A percentile compares a stretch with the other conserved stretches of the same genome.
Evolutionary conservation across 805 yeast species (phyloP).

Genomic region (Gaillardinia entomophila): DNA sequence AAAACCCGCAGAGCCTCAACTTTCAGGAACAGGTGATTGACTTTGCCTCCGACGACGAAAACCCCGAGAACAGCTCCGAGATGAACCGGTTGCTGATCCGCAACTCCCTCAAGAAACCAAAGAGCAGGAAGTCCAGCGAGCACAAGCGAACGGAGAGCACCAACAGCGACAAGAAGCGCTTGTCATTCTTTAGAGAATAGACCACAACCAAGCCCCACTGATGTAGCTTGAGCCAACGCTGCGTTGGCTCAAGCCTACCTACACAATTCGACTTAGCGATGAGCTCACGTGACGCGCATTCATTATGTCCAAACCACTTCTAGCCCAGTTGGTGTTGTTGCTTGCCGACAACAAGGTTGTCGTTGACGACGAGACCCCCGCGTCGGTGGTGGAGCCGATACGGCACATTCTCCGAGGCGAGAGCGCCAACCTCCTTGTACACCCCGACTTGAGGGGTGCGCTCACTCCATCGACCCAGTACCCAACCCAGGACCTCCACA

Average conservation of each 20-base stretch:
- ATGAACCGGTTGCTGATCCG: conserved; percentile 38
- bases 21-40: conserved; percentile 41
- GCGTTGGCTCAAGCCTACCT: conserved; percentile 3
- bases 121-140: conserved; percentile 24
- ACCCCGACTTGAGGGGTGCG: conserved; percentile 11
- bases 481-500: conserved; percentile 15
- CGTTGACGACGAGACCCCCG: conserved; percentile 2
- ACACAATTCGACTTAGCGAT: conserved; percentile 1
- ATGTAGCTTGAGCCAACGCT: conserved; percentile 4
- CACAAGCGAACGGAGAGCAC: conserved; percentile 23
- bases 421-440: conserved; percentile 16
- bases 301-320: conserved; percentile 1
- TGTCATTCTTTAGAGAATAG: conserved; percentile 14
- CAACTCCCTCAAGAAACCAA: conserved; percentile 28
- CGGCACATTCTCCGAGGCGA: conserved; percentile 17
- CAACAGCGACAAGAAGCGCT: conserved; percentile 16
- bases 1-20: conserved; percentile 22
- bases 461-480: conserved; percentile 10
- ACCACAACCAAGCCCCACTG: background rate
- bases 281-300: conserved; percentile 3
- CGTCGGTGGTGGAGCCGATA: conserved; percentile 10
- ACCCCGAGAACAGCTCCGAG: conserved; percentile 25
- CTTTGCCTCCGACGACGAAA: conserved; percentile 42
- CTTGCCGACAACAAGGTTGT: background rate
- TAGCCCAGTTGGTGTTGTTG: conserved; percentile 4